Evolutionary conservation across 768 basidiomycete genomes (phyloP).

Genomic region (Piloderma croceum): DNA sequence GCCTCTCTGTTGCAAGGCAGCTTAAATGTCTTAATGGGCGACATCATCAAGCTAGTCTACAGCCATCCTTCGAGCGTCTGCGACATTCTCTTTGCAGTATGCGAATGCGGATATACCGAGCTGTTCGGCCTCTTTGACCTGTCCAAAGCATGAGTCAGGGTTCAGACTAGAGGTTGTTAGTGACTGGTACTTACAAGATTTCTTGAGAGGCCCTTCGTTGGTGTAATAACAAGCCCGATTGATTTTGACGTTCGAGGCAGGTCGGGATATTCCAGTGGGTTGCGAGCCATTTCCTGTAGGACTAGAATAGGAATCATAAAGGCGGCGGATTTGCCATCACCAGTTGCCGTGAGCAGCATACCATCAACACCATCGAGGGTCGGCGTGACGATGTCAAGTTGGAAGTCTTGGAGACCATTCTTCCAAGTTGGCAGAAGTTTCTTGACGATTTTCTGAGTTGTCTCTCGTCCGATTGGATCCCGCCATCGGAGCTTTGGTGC

Average conservation of each 20-base stretch:
- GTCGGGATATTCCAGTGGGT: slow-evolving; percentile 3
- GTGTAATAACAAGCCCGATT: slow-evolving; percentile 1
- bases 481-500: neutral
- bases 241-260: neutral
- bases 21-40: slow-evolving; percentile 9
- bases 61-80: slow-evolving; percentile 6
- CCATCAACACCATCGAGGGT: slow-evolving; percentile 9
- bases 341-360: slow-evolving; percentile 5
- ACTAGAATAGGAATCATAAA: slow-evolving; percentile 8
- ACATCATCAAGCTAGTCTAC: slow-evolving; percentile 16
- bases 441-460: slow-evolving; percentile 6
- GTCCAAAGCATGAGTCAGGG: too few species aligned
- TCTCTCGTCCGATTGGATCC: neutral
- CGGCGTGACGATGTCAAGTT: slow-evolving; percentile 8
- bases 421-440: slow-evolving; percentile 5
- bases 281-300: slow-evolving; percentile 4
- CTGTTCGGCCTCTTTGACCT: slow-evolving; percentile 3
- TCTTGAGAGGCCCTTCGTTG: slow-evolving; percentile 6
- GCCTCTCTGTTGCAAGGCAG: too few species aligned
- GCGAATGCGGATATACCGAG: slow-evolving; percentile 4
- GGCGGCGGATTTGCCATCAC: slow-evolving; percentile 7
- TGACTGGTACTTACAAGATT: slow-evolving; percentile 5
- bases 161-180: neutral
- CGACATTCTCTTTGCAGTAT: slow-evolving; percentile 3
- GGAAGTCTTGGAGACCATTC: slow-evolving; percentile 3